Evolutionary conservation across 331 rosid genomes (phyloP).

Genomic region (Phaseolus coccineus): DNA sequence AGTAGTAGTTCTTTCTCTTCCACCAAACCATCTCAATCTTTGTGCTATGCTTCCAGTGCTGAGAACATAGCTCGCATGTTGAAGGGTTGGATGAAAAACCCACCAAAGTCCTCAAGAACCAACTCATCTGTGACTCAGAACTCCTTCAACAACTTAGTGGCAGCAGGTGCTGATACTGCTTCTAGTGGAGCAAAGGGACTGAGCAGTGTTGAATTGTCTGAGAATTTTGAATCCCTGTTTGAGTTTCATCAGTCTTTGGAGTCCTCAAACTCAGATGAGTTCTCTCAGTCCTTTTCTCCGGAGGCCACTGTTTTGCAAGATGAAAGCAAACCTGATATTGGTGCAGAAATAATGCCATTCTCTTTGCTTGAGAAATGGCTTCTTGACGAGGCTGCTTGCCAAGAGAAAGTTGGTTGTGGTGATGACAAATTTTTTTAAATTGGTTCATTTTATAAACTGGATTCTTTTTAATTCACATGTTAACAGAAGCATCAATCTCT

Average conservation of each 20-base stretch:
- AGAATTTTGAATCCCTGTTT: slow-evolving; percentile 62
- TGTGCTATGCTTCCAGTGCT: slow-evolving; percentile 75
- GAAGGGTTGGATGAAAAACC: slow-evolving; percentile 70
- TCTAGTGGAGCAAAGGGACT: slow-evolving; percentile 60
- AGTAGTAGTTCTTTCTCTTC: slow-evolving; percentile 22
- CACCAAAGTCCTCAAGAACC: slow-evolving; percentile 48
- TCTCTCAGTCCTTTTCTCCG: slow-evolving; percentile 71
- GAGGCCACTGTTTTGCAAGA: slow-evolving; percentile 65
- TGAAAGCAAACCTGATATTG: slow-evolving; percentile 56
- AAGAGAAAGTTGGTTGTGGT: slow-evolving; percentile 18
- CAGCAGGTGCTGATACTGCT: slow-evolving; percentile 52
- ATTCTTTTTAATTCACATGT: slow-evolving; percentile 1
- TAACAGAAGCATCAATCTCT: slow-evolving; percentile 27
- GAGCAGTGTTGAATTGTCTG: slow-evolving; percentile 49
- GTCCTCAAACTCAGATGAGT: slow-evolving; percentile 65
- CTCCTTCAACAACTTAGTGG: slow-evolving; percentile 42
- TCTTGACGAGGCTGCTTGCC: slow-evolving; percentile 61
- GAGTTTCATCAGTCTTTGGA: slow-evolving; percentile 67
- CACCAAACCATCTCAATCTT: slow-evolving; percentile 39
- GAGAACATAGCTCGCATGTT: slow-evolving; percentile 80
- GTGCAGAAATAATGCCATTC: slow-evolving; percentile 55
- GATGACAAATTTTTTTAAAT: slow-evolving; percentile 23
- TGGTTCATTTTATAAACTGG: slow-evolving; percentile 12
- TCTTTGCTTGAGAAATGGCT: slow-evolving; percentile 85
- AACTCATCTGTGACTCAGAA: slow-evolving; percentile 49